These are phyloP conservation scores for Cytospora paraplurivora DNA, from an alignment of 2,329 filamentous ascomycete species.

Conservation along the genomic window DNA sequence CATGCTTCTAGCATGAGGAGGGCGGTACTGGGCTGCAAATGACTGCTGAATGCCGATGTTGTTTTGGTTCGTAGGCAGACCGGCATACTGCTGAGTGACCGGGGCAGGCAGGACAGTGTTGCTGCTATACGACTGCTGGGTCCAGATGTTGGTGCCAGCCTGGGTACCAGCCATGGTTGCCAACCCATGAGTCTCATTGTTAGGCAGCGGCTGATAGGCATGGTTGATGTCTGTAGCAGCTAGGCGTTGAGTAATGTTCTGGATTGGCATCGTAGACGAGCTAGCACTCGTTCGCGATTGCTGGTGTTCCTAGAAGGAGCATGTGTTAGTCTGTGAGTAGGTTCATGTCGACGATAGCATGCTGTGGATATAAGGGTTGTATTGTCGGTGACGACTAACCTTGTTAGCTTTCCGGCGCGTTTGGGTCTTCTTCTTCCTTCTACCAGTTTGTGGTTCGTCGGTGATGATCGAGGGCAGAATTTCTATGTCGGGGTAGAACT, in stretches of 20 bases:
- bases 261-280: conserved; percentile 17
- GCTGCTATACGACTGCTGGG: conserved; percentile 24
- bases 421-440: conserved; percentile 31
- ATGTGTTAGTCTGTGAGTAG: conserved; percentile 30
- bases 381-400: conserved; percentile 9
- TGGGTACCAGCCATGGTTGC: conserved; percentile 40
- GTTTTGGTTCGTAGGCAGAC: conserved; percentile 10
- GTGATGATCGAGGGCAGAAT: conserved; percentile 57
- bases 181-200: conserved; percentile 32
- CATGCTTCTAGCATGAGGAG: conserved; percentile 28
- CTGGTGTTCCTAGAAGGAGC: conserved; percentile 27
- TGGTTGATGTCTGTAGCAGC: conserved; percentile 17
- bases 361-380: too few species aligned
- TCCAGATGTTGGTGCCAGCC: conserved; percentile 36
- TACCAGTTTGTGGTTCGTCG: conserved; percentile 33
- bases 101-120: conserved; percentile 30
- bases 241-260: conserved; percentile 35
- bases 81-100: conserved; percentile 21
- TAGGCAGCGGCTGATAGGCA: neutral
- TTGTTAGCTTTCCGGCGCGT: conserved; percentile 31
- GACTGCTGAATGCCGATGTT: conserved; percentile 16
- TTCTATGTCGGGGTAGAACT: conserved; percentile 59
- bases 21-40: conserved; percentile 20
- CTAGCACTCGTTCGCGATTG: conserved; percentile 25
- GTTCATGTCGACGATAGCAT: neutral